phyloP scores from a whole-genome alignment of 2,329 filamentous ascomycete species.

The Fusarium brevicatenulatum region DNA sequence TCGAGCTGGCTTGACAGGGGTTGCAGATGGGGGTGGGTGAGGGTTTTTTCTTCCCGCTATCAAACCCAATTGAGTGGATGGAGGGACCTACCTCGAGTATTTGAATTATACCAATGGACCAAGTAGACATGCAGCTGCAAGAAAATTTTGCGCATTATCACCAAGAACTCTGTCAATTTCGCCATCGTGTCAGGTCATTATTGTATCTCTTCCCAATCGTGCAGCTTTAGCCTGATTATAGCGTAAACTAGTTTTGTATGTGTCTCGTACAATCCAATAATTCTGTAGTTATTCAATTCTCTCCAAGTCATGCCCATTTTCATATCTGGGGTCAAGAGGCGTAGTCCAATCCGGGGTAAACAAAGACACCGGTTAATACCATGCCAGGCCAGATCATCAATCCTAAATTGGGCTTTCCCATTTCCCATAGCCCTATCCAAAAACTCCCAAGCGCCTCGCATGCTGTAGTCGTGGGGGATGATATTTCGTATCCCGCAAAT shows the following conservation, averaged over 20 bases:
- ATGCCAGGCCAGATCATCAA: slow-evolving; percentile 29
- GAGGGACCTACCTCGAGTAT: neutral
- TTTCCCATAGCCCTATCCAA: slow-evolving; percentile 10
- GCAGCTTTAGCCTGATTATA: slow-evolving; percentile 28
- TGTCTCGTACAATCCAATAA: slow-evolving; percentile 9
- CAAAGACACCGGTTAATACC: slow-evolving; percentile 28
- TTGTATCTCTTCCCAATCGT: slow-evolving; percentile 32
- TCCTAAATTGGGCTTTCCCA: slow-evolving; percentile 6
- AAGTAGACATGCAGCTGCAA: slow-evolving; percentile 10
- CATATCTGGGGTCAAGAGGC: slow-evolving; percentile 23
- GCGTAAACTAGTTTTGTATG: slow-evolving; percentile 6
- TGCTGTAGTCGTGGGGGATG: slow-evolving; percentile 25
- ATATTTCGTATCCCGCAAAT: slow-evolving; percentile 18
- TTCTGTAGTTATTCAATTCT: slow-evolving; percentile 26
- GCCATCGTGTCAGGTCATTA: slow-evolving; percentile 40
- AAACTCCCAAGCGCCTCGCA: slow-evolving; percentile 38
- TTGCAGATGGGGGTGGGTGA: slow-evolving; percentile 3
- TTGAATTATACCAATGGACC: slow-evolving; percentile 24
- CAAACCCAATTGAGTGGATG: neutral
- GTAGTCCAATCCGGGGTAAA: slow-evolving; percentile 22
- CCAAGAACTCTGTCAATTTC: slow-evolving; percentile 33
- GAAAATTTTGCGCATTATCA: slow-evolving; percentile 21
- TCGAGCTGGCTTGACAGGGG: slow-evolving; percentile 29
- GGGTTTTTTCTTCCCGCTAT: slow-evolving; percentile 11
- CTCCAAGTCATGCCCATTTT: slow-evolving; percentile 25